A percentile compares a stretch with the other conserved stretches of the same genome.
Conservation (phyloP, 176 grass and related monocot species). For the Oryza glaberrima region DNA sequence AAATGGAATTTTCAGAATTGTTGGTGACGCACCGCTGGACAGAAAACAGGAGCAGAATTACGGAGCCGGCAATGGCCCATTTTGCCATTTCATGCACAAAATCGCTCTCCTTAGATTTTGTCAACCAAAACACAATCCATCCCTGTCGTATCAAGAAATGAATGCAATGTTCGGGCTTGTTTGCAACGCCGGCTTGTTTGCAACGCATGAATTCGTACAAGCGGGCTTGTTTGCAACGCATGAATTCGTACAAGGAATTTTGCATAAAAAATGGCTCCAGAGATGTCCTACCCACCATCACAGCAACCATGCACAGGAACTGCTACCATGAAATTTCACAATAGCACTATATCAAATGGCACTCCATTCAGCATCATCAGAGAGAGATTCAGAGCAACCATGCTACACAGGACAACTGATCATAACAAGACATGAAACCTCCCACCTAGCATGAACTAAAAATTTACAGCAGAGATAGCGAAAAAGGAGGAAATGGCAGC, state of each 20-base stretch:
- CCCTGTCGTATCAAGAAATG: not conserved
- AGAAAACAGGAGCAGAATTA: too few species aligned
- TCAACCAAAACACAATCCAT: not conserved
- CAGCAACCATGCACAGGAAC: not conserved
- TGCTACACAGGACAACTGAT: not conserved
- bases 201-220: not conserved
- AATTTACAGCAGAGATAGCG: conserved; percentile 38
- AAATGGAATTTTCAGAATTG: not conserved
- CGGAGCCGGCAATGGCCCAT: not conserved
- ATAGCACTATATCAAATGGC: conserved; percentile 21
- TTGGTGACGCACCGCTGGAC: not conserved
- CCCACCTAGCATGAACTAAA: not conserved
- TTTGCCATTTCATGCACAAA: too few species aligned
- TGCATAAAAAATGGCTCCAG: not conserved
- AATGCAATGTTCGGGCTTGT: too few species aligned
- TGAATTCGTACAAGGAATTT: not conserved
- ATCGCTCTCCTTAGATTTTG: not conserved
- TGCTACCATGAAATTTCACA: not conserved
- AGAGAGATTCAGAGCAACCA: not conserved
- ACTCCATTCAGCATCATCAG: conserved; percentile 18
- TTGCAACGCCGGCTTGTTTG: too few species aligned
- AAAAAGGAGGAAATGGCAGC: conserved; percentile 31
- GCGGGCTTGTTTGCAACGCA: not conserved
- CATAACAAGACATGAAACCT: conserved; percentile 5
- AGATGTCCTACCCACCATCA: not conserved